Conservation (phyloP, 2,329 filamentous ascomycete species). For the Apiospora sp. region DNA sequence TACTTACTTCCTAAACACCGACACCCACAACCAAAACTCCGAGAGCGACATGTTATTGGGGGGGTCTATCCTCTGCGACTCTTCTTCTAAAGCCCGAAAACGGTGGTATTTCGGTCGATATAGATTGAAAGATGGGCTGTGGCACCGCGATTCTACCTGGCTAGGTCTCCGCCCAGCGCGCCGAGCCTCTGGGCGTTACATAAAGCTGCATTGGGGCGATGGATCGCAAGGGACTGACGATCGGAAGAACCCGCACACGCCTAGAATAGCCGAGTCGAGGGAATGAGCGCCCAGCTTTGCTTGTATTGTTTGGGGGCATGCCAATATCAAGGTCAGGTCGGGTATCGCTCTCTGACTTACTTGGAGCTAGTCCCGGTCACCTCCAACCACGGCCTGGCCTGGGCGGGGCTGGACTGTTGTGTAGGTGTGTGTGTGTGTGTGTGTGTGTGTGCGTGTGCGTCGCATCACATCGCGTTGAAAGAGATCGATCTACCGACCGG, state of each 20-base stretch:
- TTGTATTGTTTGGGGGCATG: neutral
- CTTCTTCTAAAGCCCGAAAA: neutral
- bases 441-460: neutral
- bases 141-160: neutral
- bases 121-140: neutral
- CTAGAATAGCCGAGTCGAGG: neutral
- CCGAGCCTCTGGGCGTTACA: constrained; percentile 2
- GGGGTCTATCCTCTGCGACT: neutral
- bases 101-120: neutral
- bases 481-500: constrained; percentile 9
- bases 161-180: neutral
- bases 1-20: neutral
- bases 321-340: neutral
- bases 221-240: neutral
- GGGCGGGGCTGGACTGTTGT: no score
- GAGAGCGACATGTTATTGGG: no score
- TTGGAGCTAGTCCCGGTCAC: neutral
- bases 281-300: neutral
- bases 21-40: neutral
- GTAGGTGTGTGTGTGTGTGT: neutral
- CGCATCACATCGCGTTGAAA: neutral
- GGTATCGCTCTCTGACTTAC: no score
- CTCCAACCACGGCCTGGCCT: no score
- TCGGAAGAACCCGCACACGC: neutral
- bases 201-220: neutral